These are phyloP conservation scores for Lachancea mirantina DNA, from an alignment of 805 yeast species.

Conservation along the genomic window DNA sequence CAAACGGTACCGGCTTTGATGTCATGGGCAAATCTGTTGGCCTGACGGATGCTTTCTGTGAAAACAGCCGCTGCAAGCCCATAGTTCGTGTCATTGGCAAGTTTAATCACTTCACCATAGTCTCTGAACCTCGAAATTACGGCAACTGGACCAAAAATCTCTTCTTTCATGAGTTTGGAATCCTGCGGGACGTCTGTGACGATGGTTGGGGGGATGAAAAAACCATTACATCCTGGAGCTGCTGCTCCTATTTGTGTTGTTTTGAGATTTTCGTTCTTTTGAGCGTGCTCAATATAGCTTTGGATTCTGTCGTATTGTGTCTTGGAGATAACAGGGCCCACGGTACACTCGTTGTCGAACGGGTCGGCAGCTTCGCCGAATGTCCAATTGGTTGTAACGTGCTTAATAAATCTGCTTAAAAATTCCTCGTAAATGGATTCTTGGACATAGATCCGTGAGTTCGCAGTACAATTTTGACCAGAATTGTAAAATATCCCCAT, in stretches of 20 bases:
- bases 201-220: conserved; percentile 37
- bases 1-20: conserved; percentile 64
- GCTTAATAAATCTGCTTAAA: conserved; percentile 32
- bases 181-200: conserved; percentile 33
- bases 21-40: conserved; percentile 54
- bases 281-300: conserved; percentile 39
- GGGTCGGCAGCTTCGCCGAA: conserved; percentile 52
- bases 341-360: conserved; percentile 31
- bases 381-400: conserved; percentile 38
- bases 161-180: conserved; percentile 35
- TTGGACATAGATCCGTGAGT: conserved; percentile 49
- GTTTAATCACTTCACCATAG: conserved; percentile 33
- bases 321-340: conserved; percentile 49
- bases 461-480: conserved; percentile 56
- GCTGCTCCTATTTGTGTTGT: conserved; percentile 30
- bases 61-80: conserved; percentile 50
- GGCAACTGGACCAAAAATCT: conserved; percentile 41
- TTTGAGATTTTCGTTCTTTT: conserved; percentile 38
- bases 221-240: conserved; percentile 20
- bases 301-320: conserved; percentile 38
- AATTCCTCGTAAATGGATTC: conserved; percentile 43
- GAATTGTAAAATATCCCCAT: conserved; percentile 48
- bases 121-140: conserved; percentile 33
- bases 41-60: conserved; percentile 56
- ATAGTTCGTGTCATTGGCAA: conserved; percentile 36